Conservation (phyloP, 441 rosid species). For the Isatis lusitanica region DNA sequence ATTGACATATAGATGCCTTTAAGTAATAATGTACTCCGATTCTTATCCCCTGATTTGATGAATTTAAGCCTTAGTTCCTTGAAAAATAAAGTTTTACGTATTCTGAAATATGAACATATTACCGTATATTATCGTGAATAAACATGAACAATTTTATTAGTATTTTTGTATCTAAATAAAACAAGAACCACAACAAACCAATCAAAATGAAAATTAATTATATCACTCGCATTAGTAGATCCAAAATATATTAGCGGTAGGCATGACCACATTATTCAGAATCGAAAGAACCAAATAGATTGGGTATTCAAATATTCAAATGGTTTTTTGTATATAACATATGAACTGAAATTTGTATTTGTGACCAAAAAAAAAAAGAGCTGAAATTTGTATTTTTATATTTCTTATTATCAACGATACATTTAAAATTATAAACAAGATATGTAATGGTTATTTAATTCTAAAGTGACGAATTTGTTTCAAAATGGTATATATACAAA, state of each 20-base stretch:
- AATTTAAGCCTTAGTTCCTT: not conserved
- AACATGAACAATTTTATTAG: not conserved
- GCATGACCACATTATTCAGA: too few species aligned
- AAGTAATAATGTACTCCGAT: not conserved
- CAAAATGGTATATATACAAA: not conserved
- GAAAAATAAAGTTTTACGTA: not conserved
- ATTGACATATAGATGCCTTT: not conserved
- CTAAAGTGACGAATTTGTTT: not conserved
- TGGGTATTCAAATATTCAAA: too few species aligned
- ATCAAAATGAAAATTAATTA: not conserved
- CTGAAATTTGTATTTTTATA: not conserved
- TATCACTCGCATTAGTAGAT: not conserved
- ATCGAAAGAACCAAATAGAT: too few species aligned
- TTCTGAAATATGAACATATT: not conserved
- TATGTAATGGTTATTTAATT: not conserved
- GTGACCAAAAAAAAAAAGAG: too few species aligned
- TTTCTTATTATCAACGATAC: not conserved
- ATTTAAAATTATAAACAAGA: not conserved
- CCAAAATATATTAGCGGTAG: not conserved
- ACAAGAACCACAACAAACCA: not conserved
- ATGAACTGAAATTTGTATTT: not conserved
- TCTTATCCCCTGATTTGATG: not conserved
- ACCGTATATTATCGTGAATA: not conserved
- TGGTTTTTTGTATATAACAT: not conserved
- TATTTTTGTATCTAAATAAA: not conserved